These are phyloP conservation scores for Metschnikowia rubicola DNA, from an alignment of 805 yeast genomes.

Conservation along the genomic window DNA sequence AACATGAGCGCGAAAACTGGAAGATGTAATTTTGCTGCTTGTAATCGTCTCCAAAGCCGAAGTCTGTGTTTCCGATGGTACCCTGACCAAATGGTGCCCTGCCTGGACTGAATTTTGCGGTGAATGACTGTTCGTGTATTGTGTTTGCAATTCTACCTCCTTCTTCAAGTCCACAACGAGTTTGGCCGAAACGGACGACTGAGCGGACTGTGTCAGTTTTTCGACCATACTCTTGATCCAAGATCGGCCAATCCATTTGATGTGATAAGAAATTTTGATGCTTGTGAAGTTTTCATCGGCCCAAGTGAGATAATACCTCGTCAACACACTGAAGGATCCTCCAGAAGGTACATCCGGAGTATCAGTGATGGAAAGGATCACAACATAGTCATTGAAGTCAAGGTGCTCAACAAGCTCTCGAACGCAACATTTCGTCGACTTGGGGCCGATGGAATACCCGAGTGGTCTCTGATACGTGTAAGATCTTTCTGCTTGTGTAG, in stretches of 20 bases:
- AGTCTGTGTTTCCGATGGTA: too few relatives aligned
- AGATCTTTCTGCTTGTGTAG: constrained; percentile 40
- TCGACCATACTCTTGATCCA: constrained; percentile 79
- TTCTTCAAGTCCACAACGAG: constrained; percentile 46
- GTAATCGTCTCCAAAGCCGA: too few relatives aligned
- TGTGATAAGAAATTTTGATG: constrained; percentile 62
- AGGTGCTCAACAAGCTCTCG: constrained; percentile 53
- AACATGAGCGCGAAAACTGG: neutral
- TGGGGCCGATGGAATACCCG: constrained; percentile 69
- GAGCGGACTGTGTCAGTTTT: constrained; percentile 70
- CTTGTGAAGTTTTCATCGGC: constrained; percentile 56
- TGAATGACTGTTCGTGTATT: neutral
- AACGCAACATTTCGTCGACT: constrained; percentile 65
- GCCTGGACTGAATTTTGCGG: neutral
- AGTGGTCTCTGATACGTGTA: constrained; percentile 64
- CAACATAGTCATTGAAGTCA: constrained; percentile 46
- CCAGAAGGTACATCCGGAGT: constrained; percentile 92
- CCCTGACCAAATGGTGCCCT: too few relatives aligned
- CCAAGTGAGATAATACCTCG: constrained; percentile 77
- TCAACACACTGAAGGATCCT: constrained; percentile 67
- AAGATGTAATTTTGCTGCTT: neutral
- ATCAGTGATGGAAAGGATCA: constrained; percentile 54
- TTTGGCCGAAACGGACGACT: constrained; percentile 55
- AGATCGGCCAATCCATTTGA: constrained; percentile 86
- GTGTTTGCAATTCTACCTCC: constrained; percentile 22